Evolutionary conservation across 1,139 yeast species (phyloP), one percentile per base, ranked within the genome.

Genomic region (Geotrichum macrosporum): DNA sequence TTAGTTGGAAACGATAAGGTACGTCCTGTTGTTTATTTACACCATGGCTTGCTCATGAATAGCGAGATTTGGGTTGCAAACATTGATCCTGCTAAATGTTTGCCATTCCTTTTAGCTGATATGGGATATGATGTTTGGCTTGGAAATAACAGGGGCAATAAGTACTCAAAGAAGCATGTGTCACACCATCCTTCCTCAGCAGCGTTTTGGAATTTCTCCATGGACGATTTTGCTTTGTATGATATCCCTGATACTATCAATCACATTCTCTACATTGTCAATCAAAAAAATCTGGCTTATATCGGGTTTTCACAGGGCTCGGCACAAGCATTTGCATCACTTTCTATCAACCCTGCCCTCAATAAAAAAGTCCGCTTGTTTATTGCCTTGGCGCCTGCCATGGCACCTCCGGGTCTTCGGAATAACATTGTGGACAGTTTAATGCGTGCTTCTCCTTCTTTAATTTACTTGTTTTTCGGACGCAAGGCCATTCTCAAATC

Each of bases 231-330:
- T 66, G 94, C 95, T 2, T 66, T 82, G 53, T 83, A 75, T 59
- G 96, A 87, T 61, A 84, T 87, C 36, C 95, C 95, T 1, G 78
- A 81, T 55, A 73, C 83, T 4, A 73, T 87, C 12, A 76, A 77
- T 54, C 84, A 84, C 62, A 77, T 87, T 32, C 60, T 81, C 40
- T 59, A 67, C 16, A 66, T 70, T 43, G 75, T 83, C 3, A 56
- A 62, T 9, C 67, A 66, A 34, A 53, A 59, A 20, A 61, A 70
- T 16, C 66, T 87, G 39, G 76, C 79, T 1, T 87, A 86, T 60
- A 74, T 88, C 56, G 96, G 96, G 0, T 88, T 88, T 61, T 80
- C 88, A 41, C 96, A 88, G 64, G 96, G 96, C 5, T 81, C 94
- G 1, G 94, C 96, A 1, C 96, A 88, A 64, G 86, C 87, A 34